Evolutionary conservation across 306 rosid genomes (phyloP).

Genomic region (Dryas octopetala): DNA sequence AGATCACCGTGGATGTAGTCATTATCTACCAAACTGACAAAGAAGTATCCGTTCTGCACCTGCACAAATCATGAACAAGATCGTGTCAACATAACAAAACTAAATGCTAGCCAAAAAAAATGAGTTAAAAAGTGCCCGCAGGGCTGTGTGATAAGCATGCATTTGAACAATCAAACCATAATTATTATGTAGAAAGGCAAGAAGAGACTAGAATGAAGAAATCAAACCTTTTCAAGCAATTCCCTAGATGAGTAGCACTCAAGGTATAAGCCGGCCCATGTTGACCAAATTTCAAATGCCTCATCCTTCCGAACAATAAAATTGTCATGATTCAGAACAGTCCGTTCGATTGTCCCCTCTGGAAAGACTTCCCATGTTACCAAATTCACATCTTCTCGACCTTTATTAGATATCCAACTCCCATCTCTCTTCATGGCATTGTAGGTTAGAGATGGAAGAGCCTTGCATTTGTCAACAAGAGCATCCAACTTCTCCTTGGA

Average conservation of each 20-base stretch:
- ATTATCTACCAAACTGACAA: slow-evolving; percentile 97
- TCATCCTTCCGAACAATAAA: slow-evolving; percentile 89
- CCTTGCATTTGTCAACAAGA: slow-evolving; percentile 66
- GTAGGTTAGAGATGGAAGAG: slow-evolving; percentile 61
- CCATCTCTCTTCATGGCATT: slow-evolving; percentile 87
- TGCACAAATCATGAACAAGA: slow-evolving; percentile 34
- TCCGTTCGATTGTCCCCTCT: slow-evolving; percentile 90
- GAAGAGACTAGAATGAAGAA: not conserved
- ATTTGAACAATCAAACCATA: not conserved
- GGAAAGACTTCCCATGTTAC: slow-evolving; percentile 99
- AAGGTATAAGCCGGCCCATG: slow-evolving; percentile 61
- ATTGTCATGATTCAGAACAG: slow-evolving; percentile 86
- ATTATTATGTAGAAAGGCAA: not conserved
- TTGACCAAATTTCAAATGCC: slow-evolving; percentile 90
- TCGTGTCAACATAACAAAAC: not conserved
- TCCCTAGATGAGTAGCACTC: slow-evolving; percentile 66
- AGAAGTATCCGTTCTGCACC: slow-evolving; percentile 70
- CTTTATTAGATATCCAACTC: slow-evolving; percentile 62
- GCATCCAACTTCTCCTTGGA: slow-evolving; percentile 70
- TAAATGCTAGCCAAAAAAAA: not conserved
- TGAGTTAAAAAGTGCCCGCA: not conserved
- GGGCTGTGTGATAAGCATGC: not conserved
- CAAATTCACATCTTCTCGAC: slow-evolving; percentile 71
- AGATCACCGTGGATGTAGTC: slow-evolving; percentile 69
- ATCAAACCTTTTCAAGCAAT: slow-evolving; percentile 73